phyloP scores from a whole-genome alignment of 805 yeast genomes.

The Wilhelminamyces savonicus region DNA sequence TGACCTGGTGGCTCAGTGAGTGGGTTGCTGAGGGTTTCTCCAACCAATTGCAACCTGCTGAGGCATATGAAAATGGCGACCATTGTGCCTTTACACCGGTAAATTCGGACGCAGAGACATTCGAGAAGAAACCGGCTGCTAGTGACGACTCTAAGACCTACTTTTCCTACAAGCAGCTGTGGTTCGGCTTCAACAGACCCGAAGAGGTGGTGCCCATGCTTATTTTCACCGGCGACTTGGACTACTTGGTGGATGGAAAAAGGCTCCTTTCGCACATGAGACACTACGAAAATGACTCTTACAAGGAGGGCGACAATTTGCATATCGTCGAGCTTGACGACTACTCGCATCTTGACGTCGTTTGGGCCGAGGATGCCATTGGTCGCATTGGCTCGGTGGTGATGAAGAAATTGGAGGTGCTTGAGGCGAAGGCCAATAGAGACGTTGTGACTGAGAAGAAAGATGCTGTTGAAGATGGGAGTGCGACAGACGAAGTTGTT shows the following conservation, averaged over 20 bases:
- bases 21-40: slow-evolving; percentile 34
- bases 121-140: slow-evolving; percentile 17
- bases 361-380: slow-evolving; percentile 82
- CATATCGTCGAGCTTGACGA: slow-evolving; percentile 41
- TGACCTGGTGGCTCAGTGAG: slow-evolving; percentile 84
- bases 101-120: slow-evolving; percentile 3
- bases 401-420: slow-evolving; percentile 6
- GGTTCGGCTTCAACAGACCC: slow-evolving; percentile 41
- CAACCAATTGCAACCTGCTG: slow-evolving; percentile 27
- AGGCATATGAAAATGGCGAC: slow-evolving; percentile 23
- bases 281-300: slow-evolving; percentile 46
- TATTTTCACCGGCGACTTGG: slow-evolving; percentile 66
- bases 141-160: slow-evolving; percentile 46
- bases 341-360: slow-evolving; percentile 84
- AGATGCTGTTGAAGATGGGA: too few relatives aligned
- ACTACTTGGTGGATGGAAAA: slow-evolving; percentile 72
- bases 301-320: slow-evolving; percentile 28
- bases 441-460: too few relatives aligned
- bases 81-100: slow-evolving; percentile 20
- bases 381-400: slow-evolving; percentile 52
- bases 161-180: slow-evolving; percentile 44
- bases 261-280: slow-evolving; percentile 59
- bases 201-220: slow-evolving; percentile 46
- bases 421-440: too few relatives aligned
- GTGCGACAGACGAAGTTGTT: too few relatives aligned